These are phyloP conservation scores for Elaeis guineensis DNA, from an alignment of 176 grass and related monocot genomes.

Conservation along the genomic window DNA sequence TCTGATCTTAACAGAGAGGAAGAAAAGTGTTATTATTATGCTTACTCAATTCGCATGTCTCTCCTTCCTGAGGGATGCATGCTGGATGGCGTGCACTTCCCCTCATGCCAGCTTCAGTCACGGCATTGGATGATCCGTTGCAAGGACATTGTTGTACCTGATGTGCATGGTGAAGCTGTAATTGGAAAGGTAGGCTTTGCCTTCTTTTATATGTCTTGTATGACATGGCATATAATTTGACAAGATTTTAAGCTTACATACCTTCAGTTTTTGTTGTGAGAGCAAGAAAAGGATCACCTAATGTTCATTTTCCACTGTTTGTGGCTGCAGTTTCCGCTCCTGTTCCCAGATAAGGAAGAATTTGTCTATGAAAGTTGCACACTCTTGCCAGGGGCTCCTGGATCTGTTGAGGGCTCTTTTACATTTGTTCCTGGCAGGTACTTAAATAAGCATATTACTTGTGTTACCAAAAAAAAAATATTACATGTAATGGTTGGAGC, in stretches of 20 bases:
- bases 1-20: background rate
- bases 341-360: constrained; percentile 56
- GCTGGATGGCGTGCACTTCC: constrained; percentile 54
- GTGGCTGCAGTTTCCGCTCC: constrained; percentile 56
- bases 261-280: too few species aligned
- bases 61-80: constrained; percentile 75
- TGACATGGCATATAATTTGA: too few species aligned
- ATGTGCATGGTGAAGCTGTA: constrained; percentile 64
- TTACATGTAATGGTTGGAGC: too few species aligned
- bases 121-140: constrained; percentile 74
- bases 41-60: constrained; percentile 82
- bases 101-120: constrained; percentile 67
- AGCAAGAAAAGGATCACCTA: too few species aligned
- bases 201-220: constrained; percentile 1
- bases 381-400: constrained; percentile 27
- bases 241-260: too few species aligned
- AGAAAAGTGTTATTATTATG: constrained; percentile 24
- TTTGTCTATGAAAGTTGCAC: constrained; percentile 90
- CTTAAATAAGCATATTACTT: too few species aligned
- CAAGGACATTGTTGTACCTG: constrained; percentile 26
- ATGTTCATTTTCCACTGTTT: too few species aligned
- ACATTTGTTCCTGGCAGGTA: constrained; percentile 93
- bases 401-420: constrained; percentile 83
- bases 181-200: constrained; percentile 58
- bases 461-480: too few species aligned